These are phyloP conservation scores for Cystobasidium pallidum DNA, from an alignment of 1,284 basidiomycete species.

Conservation along the genomic window DNA sequence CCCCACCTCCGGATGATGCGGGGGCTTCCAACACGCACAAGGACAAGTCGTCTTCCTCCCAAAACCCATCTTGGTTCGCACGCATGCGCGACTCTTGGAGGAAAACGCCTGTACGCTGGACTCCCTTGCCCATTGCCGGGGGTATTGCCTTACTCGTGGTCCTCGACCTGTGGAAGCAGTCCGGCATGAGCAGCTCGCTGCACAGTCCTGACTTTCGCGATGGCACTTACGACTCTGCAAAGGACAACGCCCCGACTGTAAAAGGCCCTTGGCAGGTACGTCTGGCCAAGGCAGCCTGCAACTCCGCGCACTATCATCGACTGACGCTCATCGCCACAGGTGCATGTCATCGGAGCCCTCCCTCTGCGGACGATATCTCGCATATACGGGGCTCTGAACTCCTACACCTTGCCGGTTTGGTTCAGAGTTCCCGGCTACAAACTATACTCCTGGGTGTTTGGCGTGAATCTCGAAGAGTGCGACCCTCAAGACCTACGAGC, in stretches of 20 bases:
- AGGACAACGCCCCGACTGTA: conserved; percentile 70
- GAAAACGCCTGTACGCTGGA: conserved; percentile 90
- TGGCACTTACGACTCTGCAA: conserved; percentile 63
- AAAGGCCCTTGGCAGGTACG: conserved; percentile 94
- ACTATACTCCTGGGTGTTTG: conserved; percentile 83
- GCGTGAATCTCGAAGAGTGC: conserved; percentile 91
- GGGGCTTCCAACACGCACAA: background rate
- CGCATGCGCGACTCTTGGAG: conserved; percentile 73
- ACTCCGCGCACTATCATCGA: too few relatives aligned
- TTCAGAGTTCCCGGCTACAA: conserved; percentile 84
- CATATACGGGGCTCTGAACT: conserved; percentile 94
- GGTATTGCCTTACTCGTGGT: conserved; percentile 83
- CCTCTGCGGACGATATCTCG: conserved; percentile 92
- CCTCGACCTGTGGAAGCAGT: conserved; percentile 58
- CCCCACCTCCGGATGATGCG: background rate
- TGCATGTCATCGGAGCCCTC: conserved; percentile 92
- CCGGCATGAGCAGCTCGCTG: conserved; percentile 1
- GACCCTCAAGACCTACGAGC: conserved; percentile 74
- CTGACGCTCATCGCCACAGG: too few relatives aligned
- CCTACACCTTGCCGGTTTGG: conserved; percentile 80
- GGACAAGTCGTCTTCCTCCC: background rate
- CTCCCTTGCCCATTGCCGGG: conserved; percentile 87
- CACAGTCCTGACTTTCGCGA: conserved; percentile 31
- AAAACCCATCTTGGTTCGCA: conserved; percentile 53
- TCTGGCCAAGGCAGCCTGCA: too few relatives aligned